These are phyloP conservation scores for Leccinum boreale DNA, from an alignment of 768 basidiomycete species.

Conservation along the genomic window DNA sequence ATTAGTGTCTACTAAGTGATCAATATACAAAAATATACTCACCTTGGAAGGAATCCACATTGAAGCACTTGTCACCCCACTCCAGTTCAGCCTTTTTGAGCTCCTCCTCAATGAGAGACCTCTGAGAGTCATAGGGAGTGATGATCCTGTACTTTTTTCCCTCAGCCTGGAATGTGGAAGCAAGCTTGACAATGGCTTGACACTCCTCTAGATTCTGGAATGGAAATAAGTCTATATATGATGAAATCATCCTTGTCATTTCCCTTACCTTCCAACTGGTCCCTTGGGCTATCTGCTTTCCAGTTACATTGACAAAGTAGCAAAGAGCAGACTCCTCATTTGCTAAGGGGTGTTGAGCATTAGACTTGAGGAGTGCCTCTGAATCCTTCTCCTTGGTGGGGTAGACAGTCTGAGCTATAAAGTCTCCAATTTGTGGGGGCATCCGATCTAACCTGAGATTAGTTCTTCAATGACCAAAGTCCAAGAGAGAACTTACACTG, in stretches of 20 bases:
- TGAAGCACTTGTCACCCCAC: conserved; percentile 72
- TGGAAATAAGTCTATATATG: background rate
- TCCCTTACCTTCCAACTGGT: conserved; percentile 40
- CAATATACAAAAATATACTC: conserved; percentile 11
- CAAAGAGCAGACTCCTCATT: conserved; percentile 43
- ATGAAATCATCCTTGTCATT: background rate
- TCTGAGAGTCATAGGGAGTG: conserved; percentile 80
- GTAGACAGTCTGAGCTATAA: conserved; percentile 71
- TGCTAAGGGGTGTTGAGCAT: conserved; percentile 47
- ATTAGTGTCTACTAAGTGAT: background rate
- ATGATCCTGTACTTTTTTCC: conserved; percentile 59
- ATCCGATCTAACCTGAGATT: conserved; percentile 59
- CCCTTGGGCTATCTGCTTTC: conserved; percentile 32
- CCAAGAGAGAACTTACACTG: conserved; percentile 54
- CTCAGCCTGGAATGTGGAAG: conserved; percentile 50
- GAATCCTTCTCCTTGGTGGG: conserved; percentile 35
- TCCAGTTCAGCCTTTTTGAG: conserved; percentile 49
- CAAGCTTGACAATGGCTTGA: conserved; percentile 54
- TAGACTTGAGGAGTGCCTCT: conserved; percentile 45
- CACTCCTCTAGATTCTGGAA: conserved; percentile 60
- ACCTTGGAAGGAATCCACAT: conserved; percentile 84
- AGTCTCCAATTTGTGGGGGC: conserved; percentile 74
- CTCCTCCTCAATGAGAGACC: conserved; percentile 51
- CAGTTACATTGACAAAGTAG: conserved; percentile 58
- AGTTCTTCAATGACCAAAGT: background rate